Percentiles rank a stretch among this genome's conserved stretches.
Evolutionary conservation across 805 yeast species (phyloP).

Genomic region (Debaryomyces maramus): DNA sequence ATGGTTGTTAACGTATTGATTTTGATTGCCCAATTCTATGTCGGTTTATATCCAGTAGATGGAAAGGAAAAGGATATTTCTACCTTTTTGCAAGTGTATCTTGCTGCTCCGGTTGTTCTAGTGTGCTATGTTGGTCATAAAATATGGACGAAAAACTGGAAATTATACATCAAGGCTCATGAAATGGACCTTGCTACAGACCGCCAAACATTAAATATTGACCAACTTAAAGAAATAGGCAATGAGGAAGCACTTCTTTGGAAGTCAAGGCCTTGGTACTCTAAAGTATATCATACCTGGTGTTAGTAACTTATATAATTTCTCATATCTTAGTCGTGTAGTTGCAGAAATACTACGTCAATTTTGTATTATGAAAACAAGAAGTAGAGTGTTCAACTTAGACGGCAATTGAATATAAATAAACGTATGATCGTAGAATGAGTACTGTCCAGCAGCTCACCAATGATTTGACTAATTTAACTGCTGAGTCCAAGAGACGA

Average conservation of each 20-base stretch:
- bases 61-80: constrained; percentile 19
- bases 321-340: too few species aligned
- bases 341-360: too few species aligned
- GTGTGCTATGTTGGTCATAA: constrained; percentile 48
- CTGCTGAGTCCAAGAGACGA: constrained; percentile 70
- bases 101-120: constrained; percentile 43
- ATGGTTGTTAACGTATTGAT: constrained; percentile 31
- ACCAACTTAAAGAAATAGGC: constrained; percentile 39
- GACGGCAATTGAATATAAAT: background rate
- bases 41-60: constrained; percentile 39
- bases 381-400: too few species aligned
- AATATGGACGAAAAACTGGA: constrained; percentile 30
- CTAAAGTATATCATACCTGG: constrained; percentile 2
- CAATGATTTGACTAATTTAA: constrained; percentile 58
- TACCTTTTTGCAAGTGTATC: constrained; percentile 51
- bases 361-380: too few species aligned
- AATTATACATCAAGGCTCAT: constrained; percentile 28
- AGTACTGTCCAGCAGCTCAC: constrained; percentile 46
- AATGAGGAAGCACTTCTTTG: constrained; percentile 36
- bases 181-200: constrained; percentile 46
- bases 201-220: constrained; percentile 39
- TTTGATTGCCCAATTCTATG: constrained; percentile 39
- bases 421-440: constrained; percentile 12
- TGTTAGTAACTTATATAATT: too few species aligned
- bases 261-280: background rate